Base-by-base conservation (phyloP, 2,329 filamentous ascomycete genomes). In the Verticillium tricorpus region DNA sequence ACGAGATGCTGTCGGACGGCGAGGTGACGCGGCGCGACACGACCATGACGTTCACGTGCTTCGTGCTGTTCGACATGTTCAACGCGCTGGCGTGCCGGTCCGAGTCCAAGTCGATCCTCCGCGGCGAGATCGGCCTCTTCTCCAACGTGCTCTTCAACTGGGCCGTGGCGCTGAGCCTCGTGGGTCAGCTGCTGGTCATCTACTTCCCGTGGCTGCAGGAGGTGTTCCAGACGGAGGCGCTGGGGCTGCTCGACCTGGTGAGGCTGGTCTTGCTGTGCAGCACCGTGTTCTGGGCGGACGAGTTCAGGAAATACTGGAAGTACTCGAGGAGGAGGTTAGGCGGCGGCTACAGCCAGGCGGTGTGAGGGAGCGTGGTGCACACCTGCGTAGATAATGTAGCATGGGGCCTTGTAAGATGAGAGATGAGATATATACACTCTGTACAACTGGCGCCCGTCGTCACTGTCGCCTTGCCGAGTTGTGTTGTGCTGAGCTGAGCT, bases 1-100 rank as follows among this genome's bases (percentile, higher is more conserved):
- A 88, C 71, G 94, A 98, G 78, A 97, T 99, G 91, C 80, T 89
- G 57, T 83, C 86, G 28, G 92, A 96, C 72, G 89, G 92, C 61
- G 80, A 89, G 62, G 91, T 98, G 63, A 96, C 89, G 1, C 91
- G 92, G 58, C 92, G 96, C 68, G 95, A 99, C 77, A 99, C 95
- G 1, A 99, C 95, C 66, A 97, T 99, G 91, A 98, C 95, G 0
- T 99, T 99, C 73, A 99, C 95, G 6, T 97, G 93, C 77, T 99
- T 99, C 72, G 95, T 99, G 56, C 85, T 99, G 60, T 99, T 98
- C 76, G 95, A 99, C 81, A 99, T 99, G 95, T 97, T 98, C 82
- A 98, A 99, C 76, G 95, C 95, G 1, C 82, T 99, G 25, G 89
- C 92, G 17, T 99, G 95, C 77, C 91, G 95, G 57, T 96, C 91